Percentiles rank a stretch among this genome's conserved stretches.
phyloP scores from a whole-genome alignment of 2,329 filamentous ascomycete species.

The Chalara sp. region DNA sequence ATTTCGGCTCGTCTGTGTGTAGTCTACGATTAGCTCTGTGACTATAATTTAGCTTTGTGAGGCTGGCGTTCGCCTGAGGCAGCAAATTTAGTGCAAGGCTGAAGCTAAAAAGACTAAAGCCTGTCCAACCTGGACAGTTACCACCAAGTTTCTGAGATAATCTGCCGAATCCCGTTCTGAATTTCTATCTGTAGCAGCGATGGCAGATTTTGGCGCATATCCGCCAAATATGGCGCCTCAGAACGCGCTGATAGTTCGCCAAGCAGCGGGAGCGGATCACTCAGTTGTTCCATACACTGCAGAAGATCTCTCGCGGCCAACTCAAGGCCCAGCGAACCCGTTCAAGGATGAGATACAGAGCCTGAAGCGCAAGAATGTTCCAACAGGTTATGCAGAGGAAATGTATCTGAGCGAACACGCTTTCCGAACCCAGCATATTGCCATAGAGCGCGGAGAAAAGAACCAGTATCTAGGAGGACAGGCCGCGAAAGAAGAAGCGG shows the following conservation, averaged over 20 bases:
- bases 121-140: too few relatives aligned
- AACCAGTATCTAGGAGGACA: constrained; percentile 47
- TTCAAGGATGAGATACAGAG: constrained; percentile 57
- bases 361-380: constrained; percentile 71
- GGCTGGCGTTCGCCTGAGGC: too few relatives aligned
- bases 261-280: constrained; percentile 49
- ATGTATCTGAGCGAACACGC: constrained; percentile 84
- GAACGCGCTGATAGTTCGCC: constrained; percentile 54
- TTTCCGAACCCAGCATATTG: constrained; percentile 82
- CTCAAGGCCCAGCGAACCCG: constrained; percentile 66
- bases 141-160: background rate
- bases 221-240: constrained; percentile 60
- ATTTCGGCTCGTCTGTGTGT: background rate
- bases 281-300: constrained; percentile 61
- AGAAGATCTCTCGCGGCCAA: constrained; percentile 61
- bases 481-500: constrained; percentile 64
- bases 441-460: constrained; percentile 61
- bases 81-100: too few relatives aligned
- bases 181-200: constrained; percentile 22
- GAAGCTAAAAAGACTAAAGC: too few relatives aligned
- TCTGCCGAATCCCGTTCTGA: background rate
- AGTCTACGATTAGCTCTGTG: too few relatives aligned
- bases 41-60: too few relatives aligned
- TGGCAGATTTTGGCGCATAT: constrained; percentile 57
- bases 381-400: constrained; percentile 83